Conservation (phyloP, 208 protist species). For the Crithidia expoeki region DNA sequence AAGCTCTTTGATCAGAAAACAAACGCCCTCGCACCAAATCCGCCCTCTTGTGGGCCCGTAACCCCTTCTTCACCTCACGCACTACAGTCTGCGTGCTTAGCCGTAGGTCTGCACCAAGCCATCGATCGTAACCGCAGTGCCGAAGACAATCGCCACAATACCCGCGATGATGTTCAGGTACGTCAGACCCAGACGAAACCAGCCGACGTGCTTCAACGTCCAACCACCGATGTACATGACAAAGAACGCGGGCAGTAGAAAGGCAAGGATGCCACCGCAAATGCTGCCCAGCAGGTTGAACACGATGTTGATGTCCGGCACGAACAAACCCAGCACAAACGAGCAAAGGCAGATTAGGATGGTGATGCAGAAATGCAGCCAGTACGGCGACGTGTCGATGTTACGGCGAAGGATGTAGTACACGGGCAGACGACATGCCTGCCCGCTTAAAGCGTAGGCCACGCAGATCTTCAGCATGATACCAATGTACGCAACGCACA, state of each 20-base stretch:
- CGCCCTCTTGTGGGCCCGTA: not conserved
- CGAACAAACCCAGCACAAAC: constrained; percentile 59
- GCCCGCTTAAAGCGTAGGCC: constrained; percentile 49
- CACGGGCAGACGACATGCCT: constrained; percentile 44
- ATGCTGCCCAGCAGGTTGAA: constrained; percentile 70
- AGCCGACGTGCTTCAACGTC: constrained; percentile 39
- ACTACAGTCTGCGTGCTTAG: not conserved
- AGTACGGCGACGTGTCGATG: constrained; percentile 39
- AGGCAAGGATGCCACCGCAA: constrained; percentile 59
- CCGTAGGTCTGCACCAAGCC: constrained; percentile 31
- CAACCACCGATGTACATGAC: constrained; percentile 58
- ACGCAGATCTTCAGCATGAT: constrained; percentile 60
- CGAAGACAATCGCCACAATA: constrained; percentile 63
- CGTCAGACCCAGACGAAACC: constrained; percentile 36
- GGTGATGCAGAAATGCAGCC: constrained; percentile 40
- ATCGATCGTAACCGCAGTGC: constrained; percentile 50
- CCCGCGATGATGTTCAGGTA: constrained; percentile 55
- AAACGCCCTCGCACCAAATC: no score
- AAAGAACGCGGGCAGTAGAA: constrained; percentile 67
- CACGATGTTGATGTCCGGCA: constrained; percentile 70
- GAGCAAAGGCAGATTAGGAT: constrained; percentile 30
- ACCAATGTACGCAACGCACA: constrained; percentile 56
- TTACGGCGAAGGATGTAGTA: constrained; percentile 42
- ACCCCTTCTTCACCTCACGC: not conserved
- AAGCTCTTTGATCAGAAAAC: no score